A percentile compares a stretch with the other conserved stretches of the same genome.
Evolutionary conservation across 768 basidiomycete species (phyloP).

Genomic region (Guyanaporus albipodus): DNA sequence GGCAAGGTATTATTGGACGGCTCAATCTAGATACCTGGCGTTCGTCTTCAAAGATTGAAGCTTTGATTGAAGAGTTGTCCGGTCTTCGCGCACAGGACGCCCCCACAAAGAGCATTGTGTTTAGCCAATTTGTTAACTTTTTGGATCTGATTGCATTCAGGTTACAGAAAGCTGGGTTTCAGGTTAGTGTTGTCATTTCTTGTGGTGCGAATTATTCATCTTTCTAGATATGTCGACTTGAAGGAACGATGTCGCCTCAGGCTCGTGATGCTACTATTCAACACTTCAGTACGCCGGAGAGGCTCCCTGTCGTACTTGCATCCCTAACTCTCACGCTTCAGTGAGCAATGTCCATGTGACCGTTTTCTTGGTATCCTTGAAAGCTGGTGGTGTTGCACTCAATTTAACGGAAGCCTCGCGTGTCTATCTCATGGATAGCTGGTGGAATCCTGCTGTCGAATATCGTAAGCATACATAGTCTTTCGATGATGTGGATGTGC

Average conservation of each 20-base stretch:
- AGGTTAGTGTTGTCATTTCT: slow-evolving; percentile 42
- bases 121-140: slow-evolving; percentile 93
- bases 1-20: slow-evolving; percentile 92
- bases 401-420: slow-evolving; percentile 90
- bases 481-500: not conserved
- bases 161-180: slow-evolving; percentile 88
- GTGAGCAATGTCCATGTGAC: slow-evolving; percentile 93
- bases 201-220: not conserved
- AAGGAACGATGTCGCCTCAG: slow-evolving; percentile 96
- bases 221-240: slow-evolving; percentile 80
- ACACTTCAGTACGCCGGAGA: slow-evolving; percentile 69
- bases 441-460: slow-evolving; percentile 98
- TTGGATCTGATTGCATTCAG: slow-evolving; percentile 91
- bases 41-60: slow-evolving; percentile 97
- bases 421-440: slow-evolving; percentile 95
- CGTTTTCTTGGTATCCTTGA: slow-evolving; percentile 95
- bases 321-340: slow-evolving; percentile 26
- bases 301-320: not conserved
- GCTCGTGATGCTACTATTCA: slow-evolving; percentile 93
- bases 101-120: slow-evolving; percentile 95
- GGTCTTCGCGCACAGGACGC: slow-evolving; percentile 80
- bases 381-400: slow-evolving; percentile 91
- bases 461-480: slow-evolving; percentile 66
- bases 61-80: slow-evolving; percentile 87
- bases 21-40: slow-evolving; percentile 88